Percentiles rank a stretch among this genome's conserved stretches.
Conservation (phyloP, 2,329 filamentous ascomycete genomes). For the Botrytis porri region DNA sequence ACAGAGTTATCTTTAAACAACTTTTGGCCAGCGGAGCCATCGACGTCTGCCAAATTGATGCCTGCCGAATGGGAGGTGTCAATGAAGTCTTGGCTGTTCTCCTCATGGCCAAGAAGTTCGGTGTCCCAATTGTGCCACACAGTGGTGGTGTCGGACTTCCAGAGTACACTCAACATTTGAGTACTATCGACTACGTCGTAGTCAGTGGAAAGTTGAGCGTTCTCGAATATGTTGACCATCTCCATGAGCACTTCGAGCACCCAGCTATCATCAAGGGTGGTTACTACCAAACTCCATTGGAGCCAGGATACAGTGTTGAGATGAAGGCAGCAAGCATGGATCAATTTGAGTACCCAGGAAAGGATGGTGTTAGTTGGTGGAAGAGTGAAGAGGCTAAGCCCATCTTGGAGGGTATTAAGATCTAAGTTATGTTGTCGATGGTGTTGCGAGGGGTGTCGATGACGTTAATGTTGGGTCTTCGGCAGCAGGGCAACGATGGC, state of each 20-base stretch:
- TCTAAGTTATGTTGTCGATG: constrained; percentile 25
- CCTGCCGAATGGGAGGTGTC: constrained; percentile 83
- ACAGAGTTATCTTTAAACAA: constrained; percentile 92
- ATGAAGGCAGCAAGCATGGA: constrained; percentile 92
- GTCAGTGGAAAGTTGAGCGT: constrained; percentile 79
- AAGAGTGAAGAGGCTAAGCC: constrained; percentile 54
- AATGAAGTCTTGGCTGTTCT: constrained; percentile 92
- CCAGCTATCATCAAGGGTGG: constrained; percentile 78
- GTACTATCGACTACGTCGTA: constrained; percentile 88
- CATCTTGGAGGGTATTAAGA: constrained; percentile 38
- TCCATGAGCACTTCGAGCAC: constrained; percentile 90
- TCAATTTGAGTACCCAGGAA: constrained; percentile 69
- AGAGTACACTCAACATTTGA: constrained; percentile 91
- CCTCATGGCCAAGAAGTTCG: constrained; percentile 70
- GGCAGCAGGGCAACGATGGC: constrained; percentile 36
- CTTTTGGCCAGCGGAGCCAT: constrained; percentile 76
- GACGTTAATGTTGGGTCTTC: constrained; percentile 34
- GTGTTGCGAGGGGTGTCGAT: constrained; percentile 24
- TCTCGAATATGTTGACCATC: constrained; percentile 87
- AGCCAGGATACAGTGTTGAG: constrained; percentile 87
- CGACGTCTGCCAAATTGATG: constrained; percentile 86
- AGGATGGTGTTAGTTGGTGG: constrained; percentile 78
- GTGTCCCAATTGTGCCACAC: constrained; percentile 82
- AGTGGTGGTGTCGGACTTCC: constrained; percentile 85
- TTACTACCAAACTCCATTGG: constrained; percentile 80